Percentiles rank a stretch among this genome's conserved stretches.
Evolutionary conservation across 768 basidiomycete genomes (phyloP).

Genomic region (Kondoa malvinella): DNA sequence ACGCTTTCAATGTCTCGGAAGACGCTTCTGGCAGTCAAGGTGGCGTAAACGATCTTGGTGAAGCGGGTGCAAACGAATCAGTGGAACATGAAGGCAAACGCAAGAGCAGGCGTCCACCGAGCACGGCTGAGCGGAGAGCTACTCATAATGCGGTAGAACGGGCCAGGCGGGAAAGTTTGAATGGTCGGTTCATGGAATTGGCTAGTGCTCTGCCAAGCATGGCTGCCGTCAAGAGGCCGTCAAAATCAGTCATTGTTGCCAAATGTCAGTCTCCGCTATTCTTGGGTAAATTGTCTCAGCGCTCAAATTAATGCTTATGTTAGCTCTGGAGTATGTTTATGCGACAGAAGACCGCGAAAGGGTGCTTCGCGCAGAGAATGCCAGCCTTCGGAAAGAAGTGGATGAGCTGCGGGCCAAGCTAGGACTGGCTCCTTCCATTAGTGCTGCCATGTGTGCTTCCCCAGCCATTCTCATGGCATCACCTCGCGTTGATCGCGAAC

Average conservation of each 20-base stretch:
- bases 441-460: constrained; percentile 5
- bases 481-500: not conserved
- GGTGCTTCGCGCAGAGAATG: constrained; percentile 64
- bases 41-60: not conserved
- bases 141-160: constrained; percentile 97
- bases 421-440: constrained; percentile 34
- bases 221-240: constrained; percentile 71
- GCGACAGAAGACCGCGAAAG: constrained; percentile 63
- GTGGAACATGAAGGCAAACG: not conserved
- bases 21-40: not conserved
- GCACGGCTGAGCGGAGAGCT: constrained; percentile 79
- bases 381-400: constrained; percentile 71
- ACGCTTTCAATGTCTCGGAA: not conserved
- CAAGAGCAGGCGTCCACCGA: constrained; percentile 8
- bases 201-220: constrained; percentile 23
- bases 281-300: constrained; percentile 50
- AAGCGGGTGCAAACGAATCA: not conserved
- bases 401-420: constrained; percentile 81
- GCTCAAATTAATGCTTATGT: constrained; percentile 17
- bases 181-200: constrained; percentile 65
- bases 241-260: constrained; percentile 93
- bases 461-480: not conserved
- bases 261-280: constrained; percentile 41
- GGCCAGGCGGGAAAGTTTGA: constrained; percentile 77
- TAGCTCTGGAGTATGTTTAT: constrained; percentile 25